Base-by-base conservation (phyloP, 768 basidiomycete species). In the Hemileccinum impolitum region DNA sequence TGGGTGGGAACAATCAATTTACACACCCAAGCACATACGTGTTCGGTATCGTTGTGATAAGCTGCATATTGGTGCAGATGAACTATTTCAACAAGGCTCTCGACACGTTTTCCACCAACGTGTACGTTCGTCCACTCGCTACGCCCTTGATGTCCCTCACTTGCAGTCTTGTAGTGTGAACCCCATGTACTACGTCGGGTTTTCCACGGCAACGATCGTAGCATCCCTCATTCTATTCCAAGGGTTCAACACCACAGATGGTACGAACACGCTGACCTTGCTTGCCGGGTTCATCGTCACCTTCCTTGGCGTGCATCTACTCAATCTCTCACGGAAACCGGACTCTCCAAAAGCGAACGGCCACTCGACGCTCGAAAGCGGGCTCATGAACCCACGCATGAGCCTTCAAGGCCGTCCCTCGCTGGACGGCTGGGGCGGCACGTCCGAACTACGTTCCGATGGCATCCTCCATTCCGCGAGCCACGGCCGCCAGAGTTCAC, bases 1-100 rank as follows among this genome's bases (percentile, higher is more conserved):
- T 97, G 50, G 78, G 81, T 10, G 94, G 95, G 39, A 90, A 90
- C 64, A 99, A 98, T 68, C 96, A 99, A 69, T 89, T 99, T 63
- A 81, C 86, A 1, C 90, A 94, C 63, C 84, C 88, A 32, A 93
- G 90, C 65, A 99, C 96, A n/a, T 99, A 97, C 67, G 82, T 98
- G 21, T 95, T 98, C 60, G 93, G 84, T 32, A 75, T 91, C 43
- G 81, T 90, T 30, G 87, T 93, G 3, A 78, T 76, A 2, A 69
- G 81, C 2, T 97, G 92, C 66, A 98, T 99, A 63, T 67, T 95
- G 53, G 80, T 91, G 19, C 91, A 93, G 69, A 91, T 94, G 89
- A 89, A 90, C 69, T 94, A 93, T 72, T 94, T 96, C 76, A 99
- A 98, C 77, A 97, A 97, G 66, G 95, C 94, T 0, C 77, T 98